phyloP scores from a whole-genome alignment of 352 stramenopile species.

The Globisporangium viniferum region DNA sequence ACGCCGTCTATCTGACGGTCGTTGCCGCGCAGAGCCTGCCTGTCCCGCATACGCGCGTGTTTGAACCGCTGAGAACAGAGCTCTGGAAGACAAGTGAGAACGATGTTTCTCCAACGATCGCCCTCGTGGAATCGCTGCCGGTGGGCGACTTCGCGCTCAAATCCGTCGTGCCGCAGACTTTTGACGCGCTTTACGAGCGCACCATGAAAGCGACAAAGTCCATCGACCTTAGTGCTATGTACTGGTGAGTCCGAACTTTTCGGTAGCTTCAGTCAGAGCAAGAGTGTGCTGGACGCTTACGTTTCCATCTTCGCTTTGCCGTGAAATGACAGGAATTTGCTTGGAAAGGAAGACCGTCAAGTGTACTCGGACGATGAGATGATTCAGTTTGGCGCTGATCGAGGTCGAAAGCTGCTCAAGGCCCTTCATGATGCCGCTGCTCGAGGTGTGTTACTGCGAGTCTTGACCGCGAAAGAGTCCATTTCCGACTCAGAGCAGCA shows the following conservation, averaged over 20 bases:
- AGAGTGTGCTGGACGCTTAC: background rate
- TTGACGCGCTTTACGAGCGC: conserved; percentile 40
- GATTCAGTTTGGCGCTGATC: conserved; percentile 50
- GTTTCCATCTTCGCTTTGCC: background rate
- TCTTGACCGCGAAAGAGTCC: conserved; percentile 43
- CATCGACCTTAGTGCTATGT: conserved; percentile 83
- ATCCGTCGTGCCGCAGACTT: conserved; percentile 38
- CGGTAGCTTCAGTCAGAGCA: background rate
- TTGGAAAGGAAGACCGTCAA: conserved; percentile 50
- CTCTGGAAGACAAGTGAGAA: background rate
- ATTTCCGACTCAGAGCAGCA: conserved; percentile 8
- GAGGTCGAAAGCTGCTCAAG: conserved; percentile 47
- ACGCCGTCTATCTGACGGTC: background rate
- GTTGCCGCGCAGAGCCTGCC: background rate
- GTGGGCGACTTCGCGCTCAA: conserved; percentile 54
- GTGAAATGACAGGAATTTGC: conserved; percentile 39
- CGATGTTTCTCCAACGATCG: conserved; percentile 20
- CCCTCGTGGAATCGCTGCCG: conserved; percentile 67
- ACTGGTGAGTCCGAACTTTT: conserved; percentile 35
- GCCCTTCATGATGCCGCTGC: conserved; percentile 43
- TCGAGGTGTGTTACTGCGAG: conserved; percentile 52
- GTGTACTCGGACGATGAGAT: conserved; percentile 56
- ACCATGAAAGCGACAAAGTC: conserved; percentile 36
- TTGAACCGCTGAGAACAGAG: conserved; percentile 1
- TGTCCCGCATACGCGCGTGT: conserved; percentile 3